Conservation (phyloP, 331 rosid species). For the Spiraea crenata region DNA sequence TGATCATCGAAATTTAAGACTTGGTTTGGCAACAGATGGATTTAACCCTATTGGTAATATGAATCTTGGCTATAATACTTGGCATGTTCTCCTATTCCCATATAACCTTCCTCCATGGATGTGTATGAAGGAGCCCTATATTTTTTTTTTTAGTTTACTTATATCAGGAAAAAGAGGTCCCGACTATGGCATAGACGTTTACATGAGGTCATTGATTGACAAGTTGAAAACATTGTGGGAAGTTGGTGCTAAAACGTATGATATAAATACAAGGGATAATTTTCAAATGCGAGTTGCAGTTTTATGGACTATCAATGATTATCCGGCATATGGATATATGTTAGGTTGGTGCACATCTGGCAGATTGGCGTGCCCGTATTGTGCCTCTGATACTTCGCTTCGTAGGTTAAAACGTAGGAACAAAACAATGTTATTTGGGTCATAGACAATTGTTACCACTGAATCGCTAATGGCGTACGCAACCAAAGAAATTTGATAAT, state of each 20-base stretch:
- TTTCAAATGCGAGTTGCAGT: conserved; percentile 1
- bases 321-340: not conserved
- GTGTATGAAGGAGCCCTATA: not conserved
- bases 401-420: not conserved
- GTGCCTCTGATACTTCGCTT: not conserved
- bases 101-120: conserved; percentile 2
- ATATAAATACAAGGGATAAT: not conserved
- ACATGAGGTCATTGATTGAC: not conserved
- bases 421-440: not conserved
- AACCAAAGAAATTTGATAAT: not conserved
- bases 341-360: not conserved
- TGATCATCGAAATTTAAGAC: not conserved
- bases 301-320: not conserved
- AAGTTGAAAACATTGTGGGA: not conserved
- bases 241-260: not conserved
- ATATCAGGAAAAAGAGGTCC: not conserved
- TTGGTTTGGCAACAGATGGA: not conserved
- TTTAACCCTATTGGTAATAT: not conserved
- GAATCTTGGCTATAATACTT: not conserved
- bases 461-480: not conserved
- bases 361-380: not conserved
- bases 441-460: not conserved
- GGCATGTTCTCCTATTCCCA: not conserved
- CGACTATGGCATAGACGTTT: not conserved
- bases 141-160: not conserved